Evolutionary conservation across 495 filamentous ascomycete genomes (phyloP).

Genomic region (Trichocladium uniseriatum): DNA sequence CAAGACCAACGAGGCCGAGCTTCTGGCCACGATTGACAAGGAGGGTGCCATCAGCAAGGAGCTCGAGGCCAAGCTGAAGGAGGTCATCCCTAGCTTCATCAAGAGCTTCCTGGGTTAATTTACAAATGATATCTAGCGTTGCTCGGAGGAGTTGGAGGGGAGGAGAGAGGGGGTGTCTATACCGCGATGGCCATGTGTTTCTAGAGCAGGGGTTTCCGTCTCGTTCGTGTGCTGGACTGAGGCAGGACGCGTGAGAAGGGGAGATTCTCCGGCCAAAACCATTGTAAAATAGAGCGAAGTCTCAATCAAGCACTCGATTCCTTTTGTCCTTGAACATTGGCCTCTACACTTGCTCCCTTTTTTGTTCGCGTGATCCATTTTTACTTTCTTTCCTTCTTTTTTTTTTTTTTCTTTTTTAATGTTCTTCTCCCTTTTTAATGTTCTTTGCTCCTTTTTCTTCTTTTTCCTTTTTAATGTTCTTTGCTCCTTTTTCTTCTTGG

Average conservation of each 20-base stretch:
- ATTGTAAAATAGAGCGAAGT: conserved; percentile 40
- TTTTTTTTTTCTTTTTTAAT: too few species aligned
- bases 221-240: conserved; percentile 35
- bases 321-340: conserved; percentile 30
- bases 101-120: conserved; percentile 69
- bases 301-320: conserved; percentile 45
- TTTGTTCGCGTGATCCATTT: too few species aligned
- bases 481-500: too few species aligned
- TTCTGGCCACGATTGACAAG: conserved; percentile 83
- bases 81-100: conserved; percentile 72
- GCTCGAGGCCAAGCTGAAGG: conserved; percentile 76
- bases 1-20: conserved; percentile 76
- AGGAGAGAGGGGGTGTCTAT: conserved; percentile 38
- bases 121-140: conserved; percentile 25
- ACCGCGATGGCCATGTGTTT: conserved; percentile 39
- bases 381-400: too few species aligned
- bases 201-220: conserved; percentile 32
- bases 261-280: conserved; percentile 33
- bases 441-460: too few species aligned
- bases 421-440: too few species aligned
- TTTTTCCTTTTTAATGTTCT: too few species aligned
- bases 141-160: conserved; percentile 16
- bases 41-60: conserved; percentile 96
- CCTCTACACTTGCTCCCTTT: too few species aligned
- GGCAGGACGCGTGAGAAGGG: conserved; percentile 30